Evolutionary conservation across 129 eudicot species (phyloP).

Genomic region (Arctium minus): DNA sequence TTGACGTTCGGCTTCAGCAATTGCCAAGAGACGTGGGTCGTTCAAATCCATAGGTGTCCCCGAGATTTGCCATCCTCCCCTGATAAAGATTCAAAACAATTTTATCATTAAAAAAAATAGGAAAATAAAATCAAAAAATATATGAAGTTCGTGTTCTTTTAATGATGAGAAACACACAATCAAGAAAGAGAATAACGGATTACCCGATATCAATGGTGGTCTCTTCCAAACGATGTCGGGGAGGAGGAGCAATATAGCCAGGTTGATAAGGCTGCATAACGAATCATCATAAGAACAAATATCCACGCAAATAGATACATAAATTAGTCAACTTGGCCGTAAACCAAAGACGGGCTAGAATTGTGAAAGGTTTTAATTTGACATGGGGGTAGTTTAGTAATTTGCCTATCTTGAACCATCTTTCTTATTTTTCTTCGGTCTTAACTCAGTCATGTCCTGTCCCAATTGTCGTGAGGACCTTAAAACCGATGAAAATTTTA

Average conservation of each 20-base stretch:
- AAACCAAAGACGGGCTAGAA: not conserved
- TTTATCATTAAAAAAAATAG: not conserved
- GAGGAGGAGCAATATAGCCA: conserved; percentile 75
- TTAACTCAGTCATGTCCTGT: no score
- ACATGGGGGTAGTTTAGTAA: not conserved
- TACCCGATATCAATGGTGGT: conserved; percentile 90
- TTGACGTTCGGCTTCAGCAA: conserved; percentile 86
- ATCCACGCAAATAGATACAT: not conserved
- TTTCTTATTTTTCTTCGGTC: no score
- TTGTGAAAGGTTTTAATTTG: not conserved
- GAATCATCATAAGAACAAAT: not conserved
- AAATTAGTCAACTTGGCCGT: not conserved
- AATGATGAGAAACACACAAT: not conserved
- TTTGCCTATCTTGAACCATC: not conserved
- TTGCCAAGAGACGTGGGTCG: conserved; percentile 87
- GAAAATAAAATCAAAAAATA: not conserved
- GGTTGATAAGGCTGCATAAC: conserved; percentile 72
- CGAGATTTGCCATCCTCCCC: conserved; percentile 93
- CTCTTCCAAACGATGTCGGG: conserved; percentile 64
- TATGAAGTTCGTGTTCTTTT: not conserved
- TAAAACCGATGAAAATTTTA: not conserved
- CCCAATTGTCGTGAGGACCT: not conserved
- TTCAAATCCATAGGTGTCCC: conserved; percentile 81
- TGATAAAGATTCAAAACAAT: conserved; percentile 27
- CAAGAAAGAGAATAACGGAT: not conserved